Conservation (phyloP, 139 green algal species). For the Pleodorina starrii region DNA sequence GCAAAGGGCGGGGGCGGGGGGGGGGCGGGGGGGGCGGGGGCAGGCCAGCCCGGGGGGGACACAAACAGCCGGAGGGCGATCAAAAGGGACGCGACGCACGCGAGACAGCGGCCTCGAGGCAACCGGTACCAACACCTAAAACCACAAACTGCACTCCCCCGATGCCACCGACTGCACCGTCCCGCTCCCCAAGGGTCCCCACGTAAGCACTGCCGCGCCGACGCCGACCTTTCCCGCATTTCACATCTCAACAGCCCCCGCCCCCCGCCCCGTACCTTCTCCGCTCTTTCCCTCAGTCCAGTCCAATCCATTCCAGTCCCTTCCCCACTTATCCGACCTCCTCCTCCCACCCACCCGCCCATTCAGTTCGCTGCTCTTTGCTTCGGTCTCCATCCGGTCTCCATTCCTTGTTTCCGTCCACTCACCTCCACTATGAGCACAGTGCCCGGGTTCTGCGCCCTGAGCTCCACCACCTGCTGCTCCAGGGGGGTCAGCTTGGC, state of each 20-base stretch:
- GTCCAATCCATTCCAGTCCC: background rate
- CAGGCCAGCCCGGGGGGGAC: background rate
- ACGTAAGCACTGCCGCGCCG: no score
- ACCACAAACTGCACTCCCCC: no score
- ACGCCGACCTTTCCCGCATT: no score
- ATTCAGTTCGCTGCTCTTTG: background rate
- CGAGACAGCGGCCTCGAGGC: no score
- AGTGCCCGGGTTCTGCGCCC: conserved; percentile 73
- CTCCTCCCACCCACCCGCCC: background rate
- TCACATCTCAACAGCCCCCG: no score
- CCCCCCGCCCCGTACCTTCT: background rate
- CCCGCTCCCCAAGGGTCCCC: no score
- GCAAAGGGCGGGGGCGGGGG: background rate
- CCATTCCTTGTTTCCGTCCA: background rate
- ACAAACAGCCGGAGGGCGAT: background rate
- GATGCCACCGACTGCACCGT: no score
- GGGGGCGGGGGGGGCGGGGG: no score
- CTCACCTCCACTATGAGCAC: conserved; percentile 88
- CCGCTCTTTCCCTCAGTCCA: background rate
- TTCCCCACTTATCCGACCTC: background rate
- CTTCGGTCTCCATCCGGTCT: background rate
- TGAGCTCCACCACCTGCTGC: conserved; percentile 78
- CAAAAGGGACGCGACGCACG: background rate
- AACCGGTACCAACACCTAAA: background rate
- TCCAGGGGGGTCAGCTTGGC: conserved; percentile 84